Base-by-base conservation (phyloP, 257 asterid species). In the Coffea eugenioides region DNA sequence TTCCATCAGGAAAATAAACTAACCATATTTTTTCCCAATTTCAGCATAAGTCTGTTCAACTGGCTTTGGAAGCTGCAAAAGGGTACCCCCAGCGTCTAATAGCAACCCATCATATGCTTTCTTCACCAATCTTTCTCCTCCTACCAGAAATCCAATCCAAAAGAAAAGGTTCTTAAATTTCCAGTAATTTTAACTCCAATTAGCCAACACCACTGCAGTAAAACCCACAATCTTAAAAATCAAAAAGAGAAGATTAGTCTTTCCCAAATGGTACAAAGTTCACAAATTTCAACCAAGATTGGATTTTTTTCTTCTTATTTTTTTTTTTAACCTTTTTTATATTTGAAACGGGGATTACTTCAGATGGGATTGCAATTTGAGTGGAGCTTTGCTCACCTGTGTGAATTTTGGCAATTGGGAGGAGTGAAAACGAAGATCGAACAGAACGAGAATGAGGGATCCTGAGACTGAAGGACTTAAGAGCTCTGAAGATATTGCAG, bases 81-180 rank as follows among this genome's bases (percentile, higher is more conserved):
- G 91, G 6, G 99, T 95, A 18, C 98, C 98, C 20, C 98, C 98
- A 16, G 99, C 99, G 73, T 95, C 99, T 81, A 95, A 81, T 71
- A 95, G 66, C 82, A 95, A 67, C 43, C 94, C 99, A 83, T 93
- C 97, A 73, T 88, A 92, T 46, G 91, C 89, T 87, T 88, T 90
- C 80, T 82, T 89, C 83, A 75, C 66, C 65, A 80, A 51, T 72
- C 80, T 85, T 62, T 57, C 83, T 79, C 78, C 87, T 71, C 88
- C 94, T 88, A 80, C 77, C 59, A 66, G n/a, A 36, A 34, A 71
- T 18, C 39, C 25, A 75, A 31, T 31, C 34, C 34, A 31, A 31
- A 52, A 8, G 13, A 10, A 69, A 64, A 79, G 71, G 3, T 43
- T 13, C 20, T 18, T 71, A n/a, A 78, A 21, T 39, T 39, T 39